Percentiles rank a stretch among this genome's conserved stretches.
Evolutionary conservation across 306 rosid species (phyloP).

Genomic region (Dalbergia cochinchinensis): DNA sequence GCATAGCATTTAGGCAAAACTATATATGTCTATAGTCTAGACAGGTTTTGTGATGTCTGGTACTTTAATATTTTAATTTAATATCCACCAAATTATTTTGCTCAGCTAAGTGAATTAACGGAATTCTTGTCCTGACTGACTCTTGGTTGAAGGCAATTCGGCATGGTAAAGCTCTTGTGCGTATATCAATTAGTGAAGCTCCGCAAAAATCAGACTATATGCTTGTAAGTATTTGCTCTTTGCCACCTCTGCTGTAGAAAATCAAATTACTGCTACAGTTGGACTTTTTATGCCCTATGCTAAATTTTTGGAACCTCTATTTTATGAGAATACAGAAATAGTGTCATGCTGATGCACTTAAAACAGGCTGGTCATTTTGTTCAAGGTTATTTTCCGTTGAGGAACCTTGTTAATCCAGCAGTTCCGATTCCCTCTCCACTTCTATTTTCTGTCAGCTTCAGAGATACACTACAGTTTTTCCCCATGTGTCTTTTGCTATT

Average conservation of each 20-base stretch:
- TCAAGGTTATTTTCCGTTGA: slow-evolving; percentile 21
- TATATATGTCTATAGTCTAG: slow-evolving; percentile 3
- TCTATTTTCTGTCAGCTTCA: background rate
- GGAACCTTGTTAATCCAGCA: background rate
- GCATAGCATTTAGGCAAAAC: slow-evolving; percentile 32
- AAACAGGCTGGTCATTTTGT: slow-evolving; percentile 29
- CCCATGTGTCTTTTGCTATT: slow-evolving; percentile 6
- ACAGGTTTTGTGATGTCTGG: slow-evolving; percentile 23
- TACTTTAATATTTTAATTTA: slow-evolving; percentile 25
- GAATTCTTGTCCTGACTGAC: slow-evolving; percentile 40
- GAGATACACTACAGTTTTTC: background rate
- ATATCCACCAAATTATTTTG: slow-evolving; percentile 26
- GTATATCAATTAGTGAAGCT: slow-evolving; percentile 64
- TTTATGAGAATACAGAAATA: slow-evolving; percentile 26
- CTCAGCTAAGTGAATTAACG: slow-evolving; percentile 39
- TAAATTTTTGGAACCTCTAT: slow-evolving; percentile 24
- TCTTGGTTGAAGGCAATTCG: slow-evolving; percentile 74
- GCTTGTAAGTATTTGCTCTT: slow-evolving; percentile 65
- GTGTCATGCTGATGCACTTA: slow-evolving; percentile 19
- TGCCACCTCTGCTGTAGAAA: slow-evolving; percentile 13
- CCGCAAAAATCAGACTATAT: slow-evolving; percentile 80
- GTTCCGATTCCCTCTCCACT: background rate
- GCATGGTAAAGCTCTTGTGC: slow-evolving; percentile 88
- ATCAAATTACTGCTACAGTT: background rate
- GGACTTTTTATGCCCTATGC: slow-evolving; percentile 19